These are phyloP conservation scores for Termitomyces sp. DNA, from an alignment of 768 basidiomycete species.

Conservation along the genomic window DNA sequence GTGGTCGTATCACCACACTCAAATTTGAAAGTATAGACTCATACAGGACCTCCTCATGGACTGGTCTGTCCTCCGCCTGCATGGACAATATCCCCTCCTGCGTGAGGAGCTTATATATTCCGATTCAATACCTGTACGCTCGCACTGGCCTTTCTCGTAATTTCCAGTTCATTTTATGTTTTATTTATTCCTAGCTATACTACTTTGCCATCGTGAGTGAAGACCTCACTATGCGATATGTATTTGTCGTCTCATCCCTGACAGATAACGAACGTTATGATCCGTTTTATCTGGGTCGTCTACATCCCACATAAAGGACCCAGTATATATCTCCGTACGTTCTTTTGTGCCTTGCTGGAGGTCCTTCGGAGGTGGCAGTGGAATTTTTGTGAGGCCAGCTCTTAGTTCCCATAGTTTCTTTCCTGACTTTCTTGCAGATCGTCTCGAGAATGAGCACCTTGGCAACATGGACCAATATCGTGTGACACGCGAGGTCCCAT, in stretches of 20 bases:
- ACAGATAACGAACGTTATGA: conserved; percentile 63
- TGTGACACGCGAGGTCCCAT: conserved; percentile 76
- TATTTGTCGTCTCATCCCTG: not conserved
- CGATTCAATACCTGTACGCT: conserved; percentile 51
- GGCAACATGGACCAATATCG: conserved; percentile 94
- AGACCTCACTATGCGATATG: not conserved
- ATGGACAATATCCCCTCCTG: conserved; percentile 52
- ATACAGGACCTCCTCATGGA: conserved; percentile 81
- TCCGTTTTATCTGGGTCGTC: conserved; percentile 81
- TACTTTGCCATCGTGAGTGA: conserved; percentile 69
- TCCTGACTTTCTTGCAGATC: conserved; percentile 36
- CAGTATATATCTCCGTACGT: conserved; percentile 49
- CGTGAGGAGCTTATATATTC: conserved; percentile 74
- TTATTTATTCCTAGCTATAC: conserved; percentile 44
- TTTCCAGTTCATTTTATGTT: not conserved
- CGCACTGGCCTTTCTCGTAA: not conserved
- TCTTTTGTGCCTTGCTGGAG: conserved; percentile 68
- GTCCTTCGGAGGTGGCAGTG: conserved; percentile 80
- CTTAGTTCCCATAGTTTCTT: not conserved
- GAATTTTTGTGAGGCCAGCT: conserved; percentile 75
- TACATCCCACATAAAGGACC: conserved; percentile 58
- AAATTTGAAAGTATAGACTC: not conserved
- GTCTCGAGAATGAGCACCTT: conserved; percentile 87
- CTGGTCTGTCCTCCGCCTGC: conserved; percentile 76
- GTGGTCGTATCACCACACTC: conserved; percentile 14